Evolutionary conservation across 2,329 filamentous ascomycete species (phyloP).

Genomic region (Aspergillus ochraceoroseus): DNA sequence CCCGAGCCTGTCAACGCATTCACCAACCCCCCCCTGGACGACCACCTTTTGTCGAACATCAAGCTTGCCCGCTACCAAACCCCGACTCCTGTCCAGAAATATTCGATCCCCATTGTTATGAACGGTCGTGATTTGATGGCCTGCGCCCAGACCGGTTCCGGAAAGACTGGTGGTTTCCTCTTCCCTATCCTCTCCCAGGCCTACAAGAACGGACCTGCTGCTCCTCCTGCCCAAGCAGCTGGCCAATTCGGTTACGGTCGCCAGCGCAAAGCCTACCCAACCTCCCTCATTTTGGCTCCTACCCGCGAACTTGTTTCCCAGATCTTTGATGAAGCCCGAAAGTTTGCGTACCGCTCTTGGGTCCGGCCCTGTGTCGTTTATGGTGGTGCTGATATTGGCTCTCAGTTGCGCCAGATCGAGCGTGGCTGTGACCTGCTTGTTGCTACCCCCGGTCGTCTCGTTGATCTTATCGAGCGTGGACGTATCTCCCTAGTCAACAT

Average conservation of each 20-base stretch:
- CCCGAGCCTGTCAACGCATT: conserved; percentile 88
- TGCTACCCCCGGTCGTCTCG: conserved; percentile 92
- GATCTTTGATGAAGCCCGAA: conserved; percentile 95
- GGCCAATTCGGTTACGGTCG: conserved; percentile 70
- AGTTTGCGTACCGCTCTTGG: conserved; percentile 98
- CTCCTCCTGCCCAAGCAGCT: conserved; percentile 58
- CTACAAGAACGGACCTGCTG: conserved; percentile 79
- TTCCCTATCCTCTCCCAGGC: conserved; percentile 99
- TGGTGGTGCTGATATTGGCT: conserved; percentile 97
- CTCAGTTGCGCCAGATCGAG: conserved; percentile 96
- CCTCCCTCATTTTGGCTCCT: conserved; percentile 88
- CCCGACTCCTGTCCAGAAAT: conserved; percentile 97
- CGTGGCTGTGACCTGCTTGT: conserved; percentile 95
- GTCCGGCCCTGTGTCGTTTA: conserved; percentile 98
- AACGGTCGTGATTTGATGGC: conserved; percentile 97
- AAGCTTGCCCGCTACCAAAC: conserved; percentile 90
- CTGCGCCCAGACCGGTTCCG: conserved; percentile 98
- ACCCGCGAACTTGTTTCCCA: conserved; percentile 98
- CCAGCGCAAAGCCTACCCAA: conserved; percentile 96
- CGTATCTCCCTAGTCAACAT: conserved; percentile 97
- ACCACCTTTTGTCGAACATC: conserved; percentile 90
- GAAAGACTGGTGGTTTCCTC: conserved; percentile 99
- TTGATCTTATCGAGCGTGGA: conserved; percentile 96
- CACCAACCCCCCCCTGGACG: conserved; percentile 90
- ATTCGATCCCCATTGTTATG: conserved; percentile 99